phyloP scores from a whole-genome alignment of 1,139 yeast genomes.

The Pichia sp. region DNA sequence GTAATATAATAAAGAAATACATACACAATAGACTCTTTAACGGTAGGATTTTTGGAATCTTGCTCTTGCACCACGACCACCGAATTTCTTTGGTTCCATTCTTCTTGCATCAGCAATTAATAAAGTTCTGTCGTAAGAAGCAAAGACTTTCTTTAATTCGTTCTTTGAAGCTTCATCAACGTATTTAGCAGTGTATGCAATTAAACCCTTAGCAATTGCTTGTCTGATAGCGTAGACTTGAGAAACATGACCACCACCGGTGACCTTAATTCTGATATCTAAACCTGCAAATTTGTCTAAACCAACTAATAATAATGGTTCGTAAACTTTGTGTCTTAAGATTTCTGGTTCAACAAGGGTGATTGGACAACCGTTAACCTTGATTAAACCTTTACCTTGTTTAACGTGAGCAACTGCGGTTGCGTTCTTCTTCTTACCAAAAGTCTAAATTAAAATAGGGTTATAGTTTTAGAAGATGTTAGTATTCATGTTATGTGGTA shows the following conservation, averaged over 20 bases:
- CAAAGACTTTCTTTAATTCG: conserved; percentile 97
- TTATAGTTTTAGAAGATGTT: no score
- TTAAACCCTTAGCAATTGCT: conserved; percentile 99
- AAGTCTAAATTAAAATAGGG: conserved; percentile 54
- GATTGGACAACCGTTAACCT: conserved; percentile 99
- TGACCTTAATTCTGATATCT: conserved; percentile 97
- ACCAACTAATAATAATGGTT: conserved; percentile 97
- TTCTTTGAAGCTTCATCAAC: conserved; percentile 99
- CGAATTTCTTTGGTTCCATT: conserved; percentile 99
- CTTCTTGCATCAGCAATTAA: conserved; percentile 99
- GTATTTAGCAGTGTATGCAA: conserved; percentile 98
- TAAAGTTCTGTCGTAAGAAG: conserved; percentile 98
- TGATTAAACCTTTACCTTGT: conserved; percentile 98
- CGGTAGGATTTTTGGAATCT: conserved; percentile 99
- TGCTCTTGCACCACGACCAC: conserved; percentile 99
- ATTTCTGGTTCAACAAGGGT: conserved; percentile 98
- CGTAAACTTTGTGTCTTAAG: conserved; percentile 99
- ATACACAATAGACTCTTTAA: conserved; percentile 40
- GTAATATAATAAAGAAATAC: conserved; percentile 7
- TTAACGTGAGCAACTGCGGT: conserved; percentile 99
- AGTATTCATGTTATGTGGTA: no score
- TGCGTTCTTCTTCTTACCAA: conserved; percentile 99
- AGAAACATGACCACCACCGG: conserved; percentile 99
- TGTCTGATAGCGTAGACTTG: conserved; percentile 99
- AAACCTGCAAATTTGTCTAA: conserved; percentile 97